These are phyloP conservation scores for Penicillium crystallinum DNA, from an alignment of 495 filamentous ascomycete species.

Conservation along the genomic window DNA sequence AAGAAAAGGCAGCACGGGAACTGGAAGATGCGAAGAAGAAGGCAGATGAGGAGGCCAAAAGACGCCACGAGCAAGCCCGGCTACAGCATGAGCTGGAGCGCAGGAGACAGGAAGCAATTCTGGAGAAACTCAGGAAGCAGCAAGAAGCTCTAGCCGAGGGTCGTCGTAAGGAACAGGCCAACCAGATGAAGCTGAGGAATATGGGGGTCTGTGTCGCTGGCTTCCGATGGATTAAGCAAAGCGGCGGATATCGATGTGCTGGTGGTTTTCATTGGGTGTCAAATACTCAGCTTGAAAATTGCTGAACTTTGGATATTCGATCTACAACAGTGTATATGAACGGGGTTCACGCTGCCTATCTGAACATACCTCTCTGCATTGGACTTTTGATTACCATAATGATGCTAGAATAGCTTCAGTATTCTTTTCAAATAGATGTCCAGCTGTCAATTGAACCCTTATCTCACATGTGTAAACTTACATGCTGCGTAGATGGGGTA, in stretches of 20 bases:
- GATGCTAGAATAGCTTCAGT: too few species aligned
- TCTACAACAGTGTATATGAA: too few species aligned
- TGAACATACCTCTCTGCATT: too few species aligned
- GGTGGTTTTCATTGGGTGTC: slow-evolving; percentile 7
- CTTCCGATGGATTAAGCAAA: slow-evolving; percentile 8
- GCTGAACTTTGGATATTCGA: too few species aligned
- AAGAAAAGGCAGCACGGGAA: slow-evolving; percentile 8
- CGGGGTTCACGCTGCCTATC: too few species aligned
- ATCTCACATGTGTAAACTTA: too few species aligned
- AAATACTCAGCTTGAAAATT: too few species aligned
- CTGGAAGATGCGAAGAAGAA: slow-evolving; percentile 13
- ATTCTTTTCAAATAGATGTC: too few species aligned
- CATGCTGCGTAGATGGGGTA: too few species aligned
- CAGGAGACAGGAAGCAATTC: slow-evolving; percentile 25
- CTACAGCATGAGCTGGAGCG: slow-evolving; percentile 26
- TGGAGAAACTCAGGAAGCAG: slow-evolving; percentile 23
- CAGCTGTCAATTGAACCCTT: too few species aligned
- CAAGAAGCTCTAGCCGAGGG: slow-evolving; percentile 15
- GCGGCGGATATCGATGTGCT: slow-evolving; percentile 43
- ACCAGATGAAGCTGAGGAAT: slow-evolving; percentile 38
- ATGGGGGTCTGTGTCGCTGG: slow-evolving; percentile 44
- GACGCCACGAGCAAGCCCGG: slow-evolving; percentile 31
- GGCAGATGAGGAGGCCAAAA: slow-evolving; percentile 20
- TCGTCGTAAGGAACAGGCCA: slow-evolving; percentile 34
- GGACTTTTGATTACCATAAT: too few species aligned